phyloP scores from a whole-genome alignment of 2,329 filamentous ascomycete species.

The Fusarium humuli region DNA sequence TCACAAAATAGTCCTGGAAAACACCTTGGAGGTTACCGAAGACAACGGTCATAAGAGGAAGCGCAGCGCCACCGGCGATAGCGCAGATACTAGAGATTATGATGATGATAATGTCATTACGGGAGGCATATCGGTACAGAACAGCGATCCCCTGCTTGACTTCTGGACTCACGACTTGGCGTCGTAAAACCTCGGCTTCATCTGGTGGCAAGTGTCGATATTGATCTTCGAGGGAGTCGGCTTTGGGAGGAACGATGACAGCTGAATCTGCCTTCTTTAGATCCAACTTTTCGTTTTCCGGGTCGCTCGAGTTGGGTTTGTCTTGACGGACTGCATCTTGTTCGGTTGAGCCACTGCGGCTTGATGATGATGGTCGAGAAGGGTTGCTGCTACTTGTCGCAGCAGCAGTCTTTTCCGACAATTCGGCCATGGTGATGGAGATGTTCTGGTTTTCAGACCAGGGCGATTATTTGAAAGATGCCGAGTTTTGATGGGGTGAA shows the following conservation, averaged over 20 bases:
- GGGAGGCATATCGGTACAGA: conserved; percentile 77
- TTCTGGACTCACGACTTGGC: conserved; percentile 74
- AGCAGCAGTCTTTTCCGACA: conserved; percentile 44
- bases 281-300: conserved; percentile 37
- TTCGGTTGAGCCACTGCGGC: conserved; percentile 52
- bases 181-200: conserved; percentile 74
- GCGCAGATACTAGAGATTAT: conserved; percentile 70
- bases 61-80: conserved; percentile 77
- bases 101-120: conserved; percentile 73
- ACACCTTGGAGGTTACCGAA: conserved; percentile 81
- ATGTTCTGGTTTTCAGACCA: not conserved
- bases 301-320: conserved; percentile 21
- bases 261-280: conserved; percentile 60
- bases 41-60: conserved; percentile 84
- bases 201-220: conserved; percentile 72
- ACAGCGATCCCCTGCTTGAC: conserved; percentile 73
- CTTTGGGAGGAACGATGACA: conserved; percentile 48
- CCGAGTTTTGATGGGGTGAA: not conserved
- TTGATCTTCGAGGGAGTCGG: conserved; percentile 61
- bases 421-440: conserved; percentile 36
- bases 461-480: not conserved
- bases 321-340: conserved; percentile 31
- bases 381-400: conserved; percentile 36
- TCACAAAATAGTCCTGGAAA: conserved; percentile 73
- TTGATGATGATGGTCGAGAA: conserved; percentile 51